Base-by-base conservation (phyloP, 108 stramenopile species). In the Skeletonema grethae region DNA sequence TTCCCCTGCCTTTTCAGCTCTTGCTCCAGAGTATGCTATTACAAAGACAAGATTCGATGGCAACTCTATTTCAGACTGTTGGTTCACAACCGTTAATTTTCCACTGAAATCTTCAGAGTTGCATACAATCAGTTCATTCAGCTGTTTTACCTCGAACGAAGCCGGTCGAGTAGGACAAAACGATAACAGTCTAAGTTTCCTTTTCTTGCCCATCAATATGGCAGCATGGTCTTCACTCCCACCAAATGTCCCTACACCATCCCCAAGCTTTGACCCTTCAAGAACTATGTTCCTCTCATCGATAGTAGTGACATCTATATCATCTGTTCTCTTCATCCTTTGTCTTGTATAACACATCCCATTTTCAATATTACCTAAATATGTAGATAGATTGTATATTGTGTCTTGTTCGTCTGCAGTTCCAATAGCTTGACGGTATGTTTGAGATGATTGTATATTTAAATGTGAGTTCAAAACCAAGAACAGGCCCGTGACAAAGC, bases 161-260 rank as follows among this genome's bases (percentile, higher is more conserved):
- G 63, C 55, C 2, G 53, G 71, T 38, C 63, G 61, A 1, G 71
- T 72, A 30, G 71, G 71, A 30, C 71, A 72, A 56, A 72, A 72
- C n/a, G 71, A 63, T 15, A 72, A 16, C 8, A 72, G 29, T 13
- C 55, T n/a, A 1, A 75, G 12, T 13, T 69, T 43, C 7, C 39
- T 20, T 32, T 24, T 61, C 57, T 45, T 50, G 24, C 69, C 67
- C 34, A 63, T 32, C 12, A 75, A 36, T 46, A 75, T 75, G 0
- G 74, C 74, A n/a, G 74, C 69, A 32, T 75, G 74, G 45, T 75
- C 74, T 63, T 75, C 74, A 5, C 46, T 53, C 34, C 74, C 74
- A 35, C 74, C 74, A 36, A 75, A 75, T 32, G 74, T 75, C 13
- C 74, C 74, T 13, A 75, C 74, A 4, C 74, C 74, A 24, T 53